Evolutionary conservation across 257 asterid species (phyloP).

Genomic region (Anisodus tanguticus): DNA sequence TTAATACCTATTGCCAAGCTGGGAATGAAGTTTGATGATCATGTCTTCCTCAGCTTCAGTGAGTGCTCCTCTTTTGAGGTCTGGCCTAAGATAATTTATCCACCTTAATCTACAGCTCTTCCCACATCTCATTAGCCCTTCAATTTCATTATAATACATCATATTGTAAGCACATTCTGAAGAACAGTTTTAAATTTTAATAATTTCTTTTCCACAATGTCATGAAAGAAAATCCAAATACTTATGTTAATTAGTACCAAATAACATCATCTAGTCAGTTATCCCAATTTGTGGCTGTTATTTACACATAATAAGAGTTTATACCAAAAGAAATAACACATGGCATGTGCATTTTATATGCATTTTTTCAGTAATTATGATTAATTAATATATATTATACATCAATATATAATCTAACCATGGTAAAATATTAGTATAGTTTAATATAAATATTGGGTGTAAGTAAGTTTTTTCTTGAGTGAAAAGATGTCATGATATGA

Average conservation of each 20-base stretch:
- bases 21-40: conserved; percentile 82
- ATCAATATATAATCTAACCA: too few relatives aligned
- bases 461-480: not conserved
- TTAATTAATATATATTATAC: too few relatives aligned
- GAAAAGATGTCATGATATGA: too few relatives aligned
- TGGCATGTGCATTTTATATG: too few relatives aligned
- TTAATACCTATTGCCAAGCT: conserved; percentile 74
- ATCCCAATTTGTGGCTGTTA: not conserved
- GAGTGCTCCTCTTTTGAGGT: conserved; percentile 78
- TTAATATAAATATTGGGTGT: not conserved
- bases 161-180: not conserved
- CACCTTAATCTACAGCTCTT: conserved; percentile 90
- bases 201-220: not conserved
- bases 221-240: not conserved
- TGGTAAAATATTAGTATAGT: not conserved
- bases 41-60: conserved; percentile 82
- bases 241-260: not conserved
- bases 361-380: too few relatives aligned
- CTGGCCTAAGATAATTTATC: conserved; percentile 86
- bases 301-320: too few relatives aligned
- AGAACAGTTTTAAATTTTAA: not conserved
- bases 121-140: conserved; percentile 87
- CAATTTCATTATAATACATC: not conserved
- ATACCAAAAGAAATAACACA: too few relatives aligned
- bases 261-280: not conserved